These are phyloP conservation scores for Camellia oleifera DNA, from an alignment of 179 eudicot species.

Conservation along the genomic window DNA sequence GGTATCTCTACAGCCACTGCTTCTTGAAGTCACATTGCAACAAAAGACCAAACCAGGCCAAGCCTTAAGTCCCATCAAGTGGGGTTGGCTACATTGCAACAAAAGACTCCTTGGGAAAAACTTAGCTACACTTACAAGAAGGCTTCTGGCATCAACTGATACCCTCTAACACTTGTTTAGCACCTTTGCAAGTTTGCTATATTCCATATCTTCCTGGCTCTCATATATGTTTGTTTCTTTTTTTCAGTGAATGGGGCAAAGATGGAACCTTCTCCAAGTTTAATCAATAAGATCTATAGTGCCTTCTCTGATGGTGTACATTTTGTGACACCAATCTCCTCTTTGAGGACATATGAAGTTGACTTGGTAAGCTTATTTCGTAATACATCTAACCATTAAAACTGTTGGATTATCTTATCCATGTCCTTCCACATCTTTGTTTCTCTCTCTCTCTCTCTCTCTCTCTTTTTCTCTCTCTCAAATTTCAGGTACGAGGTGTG, in stretches of 20 bases:
- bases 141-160: background rate
- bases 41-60: background rate
- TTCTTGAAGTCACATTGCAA: background rate
- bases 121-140: background rate
- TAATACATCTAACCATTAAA: background rate
- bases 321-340: conserved; percentile 55
- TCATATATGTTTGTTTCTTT: background rate
- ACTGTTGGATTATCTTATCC: background rate
- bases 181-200: background rate
- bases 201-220: background rate
- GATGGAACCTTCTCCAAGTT: conserved; percentile 55
- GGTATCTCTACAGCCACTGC: background rate
- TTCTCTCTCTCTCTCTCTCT: background rate
- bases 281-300: conserved; percentile 49
- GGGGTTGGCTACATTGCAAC: background rate
- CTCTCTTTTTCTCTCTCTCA: background rate
- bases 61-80: too few relatives aligned
- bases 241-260: conserved; percentile 8
- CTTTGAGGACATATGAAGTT: conserved; percentile 56
- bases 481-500: conserved; percentile 68
- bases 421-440: background rate
- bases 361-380: conserved; percentile 46
- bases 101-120: background rate
- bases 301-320: conserved; percentile 42
- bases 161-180: background rate